A percentile compares a stretch with the other conserved stretches of the same genome.
phyloP scores from a whole-genome alignment of 768 basidiomycete species.

The Boletus edulis region DNA sequence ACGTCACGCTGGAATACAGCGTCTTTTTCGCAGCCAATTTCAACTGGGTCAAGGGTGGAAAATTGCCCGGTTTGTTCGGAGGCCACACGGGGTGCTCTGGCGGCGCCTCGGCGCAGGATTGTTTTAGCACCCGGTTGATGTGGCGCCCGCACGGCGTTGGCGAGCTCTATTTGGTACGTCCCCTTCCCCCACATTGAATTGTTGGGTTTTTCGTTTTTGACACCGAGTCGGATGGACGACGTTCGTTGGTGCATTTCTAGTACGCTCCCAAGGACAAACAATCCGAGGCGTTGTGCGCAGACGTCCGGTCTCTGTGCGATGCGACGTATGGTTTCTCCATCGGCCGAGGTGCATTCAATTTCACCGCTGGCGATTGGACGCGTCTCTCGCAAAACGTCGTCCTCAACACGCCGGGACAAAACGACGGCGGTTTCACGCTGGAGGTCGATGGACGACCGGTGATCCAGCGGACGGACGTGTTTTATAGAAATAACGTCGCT shows the following conservation, averaged over 20 bases:
- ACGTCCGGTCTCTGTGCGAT: slow-evolving; percentile 62
- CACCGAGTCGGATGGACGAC: background rate
- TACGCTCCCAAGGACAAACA: slow-evolving; percentile 77
- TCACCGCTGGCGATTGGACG: slow-evolving; percentile 66
- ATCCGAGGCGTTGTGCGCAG: slow-evolving; percentile 53
- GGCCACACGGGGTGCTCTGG: slow-evolving; percentile 70
- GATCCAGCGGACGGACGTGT: slow-evolving; percentile 55
- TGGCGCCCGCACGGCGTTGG: slow-evolving; percentile 68
- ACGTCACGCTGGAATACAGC: slow-evolving; percentile 62
- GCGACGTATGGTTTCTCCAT: slow-evolving; percentile 69
- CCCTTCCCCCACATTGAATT: too few species aligned
- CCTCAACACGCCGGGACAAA: slow-evolving; percentile 72
- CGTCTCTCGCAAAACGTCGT: slow-evolving; percentile 63
- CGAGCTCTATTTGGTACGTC: slow-evolving; percentile 70
- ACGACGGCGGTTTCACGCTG: slow-evolving; percentile 63
- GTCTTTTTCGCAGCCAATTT: slow-evolving; percentile 77
- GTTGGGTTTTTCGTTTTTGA: background rate
- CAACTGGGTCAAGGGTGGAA: slow-evolving; percentile 78
- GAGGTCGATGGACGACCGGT: slow-evolving; percentile 58
- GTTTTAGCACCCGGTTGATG: slow-evolving; percentile 87
- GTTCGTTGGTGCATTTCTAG: slow-evolving; percentile 33
- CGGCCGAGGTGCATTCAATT: slow-evolving; percentile 69
- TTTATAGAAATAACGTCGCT: slow-evolving; percentile 49
- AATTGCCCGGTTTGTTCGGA: slow-evolving; percentile 80
- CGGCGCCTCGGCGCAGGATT: slow-evolving; percentile 64